Base-by-base conservation (phyloP, 352 stramenopile genomes). In the Pythium phragmitis region DNA sequence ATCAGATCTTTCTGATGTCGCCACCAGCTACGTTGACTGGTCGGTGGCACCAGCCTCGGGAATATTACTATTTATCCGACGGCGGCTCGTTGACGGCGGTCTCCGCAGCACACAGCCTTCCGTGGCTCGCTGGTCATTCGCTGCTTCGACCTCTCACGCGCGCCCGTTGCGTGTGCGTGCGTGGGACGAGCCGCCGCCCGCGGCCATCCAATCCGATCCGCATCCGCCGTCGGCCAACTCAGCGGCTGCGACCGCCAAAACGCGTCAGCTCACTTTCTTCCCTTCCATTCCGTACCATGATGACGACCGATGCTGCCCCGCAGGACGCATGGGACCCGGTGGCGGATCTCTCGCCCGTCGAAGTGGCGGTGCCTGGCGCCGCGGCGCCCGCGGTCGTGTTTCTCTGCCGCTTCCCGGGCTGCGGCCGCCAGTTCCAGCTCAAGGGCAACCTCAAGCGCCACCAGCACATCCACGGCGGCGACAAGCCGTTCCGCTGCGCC, bases 401-500 rank as follows among this genome's bases (percentile, higher is more conserved):
- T 23, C 34, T 73, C 41, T 78, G 66, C 28, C 50, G 60, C 8
- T 78, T 68, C 60, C 63, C 66, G 2, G 60, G 67, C 50, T 78
- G 71, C 57, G 65, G 54, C 13, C 63, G 70, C 52, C 39, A 64
- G 47, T 78, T 78, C 52, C 60, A 65, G 48, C 69, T 75, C 50
- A 78, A 78, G 57, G 71, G 71, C 26, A 78, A 78, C 54, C 68
- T 75, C 47, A 78, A 78, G 67, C 71, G 71, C 64, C 71, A 78
- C 60, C 60, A 76, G 59, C 75, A 71, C 58, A 74, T 69, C 47
- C 71, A 78, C 46, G 42, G 65, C 63, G 58, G 60, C 50, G 62
- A 74, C 60, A 83, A 80, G 37, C 60, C 65, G 57, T 71, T 67
- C 37, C 6, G 26, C n/a, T 85, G 76, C 63, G 54, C 57, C 30